Percentiles rank a stretch among this genome's conserved stretches.
phyloP scores from a whole-genome alignment of 306 rosid species.

The Acacia confusa region DNA sequence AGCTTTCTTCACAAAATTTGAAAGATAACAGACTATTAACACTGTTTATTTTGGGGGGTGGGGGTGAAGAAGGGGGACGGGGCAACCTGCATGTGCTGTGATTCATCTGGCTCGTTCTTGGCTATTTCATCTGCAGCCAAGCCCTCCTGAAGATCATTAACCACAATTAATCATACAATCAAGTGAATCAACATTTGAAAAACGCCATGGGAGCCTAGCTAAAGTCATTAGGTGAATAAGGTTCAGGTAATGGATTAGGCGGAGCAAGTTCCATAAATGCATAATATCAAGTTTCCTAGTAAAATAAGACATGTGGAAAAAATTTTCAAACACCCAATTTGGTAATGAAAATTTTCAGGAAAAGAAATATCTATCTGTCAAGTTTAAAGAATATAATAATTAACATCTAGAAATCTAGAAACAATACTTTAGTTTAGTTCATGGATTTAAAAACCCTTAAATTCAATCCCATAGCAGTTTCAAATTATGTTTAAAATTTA shows the following conservation, averaged over 20 bases:
- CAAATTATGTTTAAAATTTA: background rate
- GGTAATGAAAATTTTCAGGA: background rate
- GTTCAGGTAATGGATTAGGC: background rate
- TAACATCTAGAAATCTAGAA: background rate
- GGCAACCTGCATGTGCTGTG: slow-evolving; percentile 78
- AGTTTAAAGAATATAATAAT: background rate
- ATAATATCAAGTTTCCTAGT: background rate
- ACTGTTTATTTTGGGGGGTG: background rate
- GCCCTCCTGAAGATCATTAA: slow-evolving; percentile 67
- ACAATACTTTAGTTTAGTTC: background rate
- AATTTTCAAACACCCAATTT: background rate
- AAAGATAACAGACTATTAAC: slow-evolving; percentile 12
- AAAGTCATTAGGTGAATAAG: background rate
- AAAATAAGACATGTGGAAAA: background rate
- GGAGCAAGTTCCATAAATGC: background rate
- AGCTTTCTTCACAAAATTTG: slow-evolving; percentile 22
- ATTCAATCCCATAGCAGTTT: slow-evolving; percentile 7
- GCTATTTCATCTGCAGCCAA: slow-evolving; percentile 75
- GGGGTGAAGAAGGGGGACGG: background rate
- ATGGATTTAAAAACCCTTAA: background rate
- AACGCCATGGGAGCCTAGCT: background rate
- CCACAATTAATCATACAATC: slow-evolving; percentile 24
- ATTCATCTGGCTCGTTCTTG: slow-evolving; percentile 73
- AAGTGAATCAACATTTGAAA: background rate
- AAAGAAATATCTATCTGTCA: background rate